phyloP scores from a whole-genome alignment of 805 yeast species.

The Barnettozyma sucrosica region DNA sequence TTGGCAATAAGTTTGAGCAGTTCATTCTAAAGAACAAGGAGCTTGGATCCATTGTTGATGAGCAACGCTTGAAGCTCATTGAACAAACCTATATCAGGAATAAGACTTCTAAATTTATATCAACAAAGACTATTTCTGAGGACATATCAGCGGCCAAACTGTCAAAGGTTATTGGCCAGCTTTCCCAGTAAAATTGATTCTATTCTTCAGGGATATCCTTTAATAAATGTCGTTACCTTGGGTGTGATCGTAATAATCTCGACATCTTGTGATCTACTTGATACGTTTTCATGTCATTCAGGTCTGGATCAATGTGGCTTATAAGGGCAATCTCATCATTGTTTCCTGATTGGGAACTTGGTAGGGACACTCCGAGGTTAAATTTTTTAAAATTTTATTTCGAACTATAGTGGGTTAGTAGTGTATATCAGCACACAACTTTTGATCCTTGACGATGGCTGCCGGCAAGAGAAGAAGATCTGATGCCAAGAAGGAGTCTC shows the following conservation, averaged over 20 bases:
- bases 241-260: neutral
- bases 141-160: slow-evolving; percentile 22
- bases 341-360: slow-evolving; percentile 16
- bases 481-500: slow-evolving; percentile 35
- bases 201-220: neutral
- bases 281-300: neutral
- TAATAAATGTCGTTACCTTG: neutral
- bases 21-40: slow-evolving; percentile 21
- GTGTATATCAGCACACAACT: neutral
- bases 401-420: neutral
- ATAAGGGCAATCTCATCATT: slow-evolving; percentile 16
- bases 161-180: slow-evolving; percentile 20
- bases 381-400: slow-evolving; percentile 13
- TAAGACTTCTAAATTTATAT: slow-evolving; percentile 20
- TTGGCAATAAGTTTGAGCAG: slow-evolving; percentile 18
- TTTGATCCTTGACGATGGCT: slow-evolving; percentile 14
- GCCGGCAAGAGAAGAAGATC: slow-evolving; percentile 45
- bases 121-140: slow-evolving; percentile 18
- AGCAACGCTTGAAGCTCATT: slow-evolving; percentile 12
- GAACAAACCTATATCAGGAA: slow-evolving; percentile 17
- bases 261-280: neutral
- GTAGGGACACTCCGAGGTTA: slow-evolving; percentile 15
- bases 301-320: too few species aligned
- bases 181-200: slow-evolving; percentile 6
- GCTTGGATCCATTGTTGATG: slow-evolving; percentile 16